Evolutionary conservation across 768 basidiomycete genomes (phyloP).

Genomic region (Sistotremastrum suecicum): DNA sequence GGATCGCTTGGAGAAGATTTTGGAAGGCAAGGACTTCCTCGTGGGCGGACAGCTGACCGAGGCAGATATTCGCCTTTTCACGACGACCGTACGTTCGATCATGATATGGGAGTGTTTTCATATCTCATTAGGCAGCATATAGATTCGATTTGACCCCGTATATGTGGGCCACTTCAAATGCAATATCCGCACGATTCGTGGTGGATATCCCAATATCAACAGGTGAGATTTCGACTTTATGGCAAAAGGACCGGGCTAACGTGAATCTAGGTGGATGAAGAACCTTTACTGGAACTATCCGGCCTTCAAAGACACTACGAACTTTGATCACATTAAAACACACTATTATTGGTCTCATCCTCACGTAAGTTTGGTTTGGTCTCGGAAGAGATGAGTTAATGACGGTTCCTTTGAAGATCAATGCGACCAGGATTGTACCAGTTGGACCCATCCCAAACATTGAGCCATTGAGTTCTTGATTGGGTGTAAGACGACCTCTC

Average conservation of each 20-base stretch:
- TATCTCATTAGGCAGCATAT: background rate
- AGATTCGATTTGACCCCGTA: conserved; percentile 84
- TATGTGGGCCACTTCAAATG: conserved; percentile 93
- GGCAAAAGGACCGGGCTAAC: background rate
- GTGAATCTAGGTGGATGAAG: conserved; percentile 50
- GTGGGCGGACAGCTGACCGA: conserved; percentile 76
- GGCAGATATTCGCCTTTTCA: conserved; percentile 76
- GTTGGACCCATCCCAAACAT: conserved; percentile 61
- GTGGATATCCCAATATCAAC: conserved; percentile 78
- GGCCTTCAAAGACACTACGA: conserved; percentile 76
- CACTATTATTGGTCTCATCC: conserved; percentile 57
- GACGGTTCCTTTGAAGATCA: conserved; percentile 34
- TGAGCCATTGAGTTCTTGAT: conserved; percentile 27
- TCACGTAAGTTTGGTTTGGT: conserved; percentile 16
- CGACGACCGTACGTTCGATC: conserved; percentile 60
- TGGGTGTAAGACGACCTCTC: too few species aligned
- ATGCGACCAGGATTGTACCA: conserved; percentile 65
- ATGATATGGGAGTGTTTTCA: background rate
- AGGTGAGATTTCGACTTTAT: conserved; percentile 20
- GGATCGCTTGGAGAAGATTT: conserved; percentile 64
- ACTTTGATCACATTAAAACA: conserved; percentile 82
- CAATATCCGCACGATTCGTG: conserved; percentile 73
- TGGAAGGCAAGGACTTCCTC: conserved; percentile 70
- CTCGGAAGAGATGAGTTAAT: background rate
- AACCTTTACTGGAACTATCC: conserved; percentile 84